Base-by-base conservation (phyloP, 176 grass and related monocot species). In the Hsuehochloa calcarea region DNA sequence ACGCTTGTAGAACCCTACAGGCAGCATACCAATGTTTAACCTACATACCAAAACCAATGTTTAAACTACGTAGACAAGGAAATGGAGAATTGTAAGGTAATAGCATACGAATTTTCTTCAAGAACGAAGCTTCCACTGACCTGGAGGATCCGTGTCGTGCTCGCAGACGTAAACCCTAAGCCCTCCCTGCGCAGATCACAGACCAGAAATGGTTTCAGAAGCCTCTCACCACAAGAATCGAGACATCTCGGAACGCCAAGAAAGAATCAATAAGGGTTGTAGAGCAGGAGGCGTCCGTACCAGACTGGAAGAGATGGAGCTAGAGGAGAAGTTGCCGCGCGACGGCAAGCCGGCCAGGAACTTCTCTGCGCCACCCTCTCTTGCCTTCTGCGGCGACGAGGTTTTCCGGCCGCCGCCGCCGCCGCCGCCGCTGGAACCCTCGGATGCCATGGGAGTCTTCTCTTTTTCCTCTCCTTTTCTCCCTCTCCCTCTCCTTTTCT, bases 151-250 rank as follows among this genome's bases (percentile, higher is more conserved):
- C 6, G 72, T 80, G 77, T 60, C 70, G 62, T 78, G 88, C 74
- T 89, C 84, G 81, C 77, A 84, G 62, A 89, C 81, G 49, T 89
- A 80, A 84, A 92, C 87, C 87, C 85, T 83, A 40, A 90, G 44
- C 3, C 84, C 81, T 77, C 87, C 91, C 91, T 90, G 81, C 64
- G 70, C 55, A 81, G 37, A 80, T 81, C 68, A 82, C 43, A 74
- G 5, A 44, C 15, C 22, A 41, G 25, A 74, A 23, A 78, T 15
- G 2, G 54, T 15, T 2, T 90, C 65, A 90, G 72, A 65, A 56
- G 4, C 70, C 29, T 52, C 71, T 38, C 44, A 0, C 41, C 61
- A 29, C 25, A 19, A 72, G 23, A 81, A 69, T 60, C 34, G 5
- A 69, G 17, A 74, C 6, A 44, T 6, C 8, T 3, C 38, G 44